phyloP scores from a whole-genome alignment of 2,329 filamentous ascomycete species.

The Fusarium sacchari region DNA sequence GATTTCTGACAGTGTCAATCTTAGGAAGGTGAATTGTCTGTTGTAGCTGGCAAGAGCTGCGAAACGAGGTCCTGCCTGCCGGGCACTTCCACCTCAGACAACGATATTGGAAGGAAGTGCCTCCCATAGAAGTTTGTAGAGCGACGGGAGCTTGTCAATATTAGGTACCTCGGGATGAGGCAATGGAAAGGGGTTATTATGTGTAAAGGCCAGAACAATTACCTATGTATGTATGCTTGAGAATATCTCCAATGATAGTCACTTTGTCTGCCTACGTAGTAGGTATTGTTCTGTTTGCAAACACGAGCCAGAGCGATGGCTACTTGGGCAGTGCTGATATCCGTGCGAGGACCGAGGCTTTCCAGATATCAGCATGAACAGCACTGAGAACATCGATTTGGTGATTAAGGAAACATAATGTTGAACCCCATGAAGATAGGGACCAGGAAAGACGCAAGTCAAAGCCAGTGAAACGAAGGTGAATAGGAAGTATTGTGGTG shows the following conservation, averaged over 20 bases:
- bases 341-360: neutral
- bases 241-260: neutral
- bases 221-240: neutral
- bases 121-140: neutral
- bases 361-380: neutral
- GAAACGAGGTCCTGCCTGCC: neutral
- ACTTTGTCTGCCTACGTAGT: too few species aligned
- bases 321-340: neutral
- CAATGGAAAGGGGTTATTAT: neutral
- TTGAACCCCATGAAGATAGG: neutral
- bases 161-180: neutral
- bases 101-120: neutral
- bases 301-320: neutral
- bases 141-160: neutral
- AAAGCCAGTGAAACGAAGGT: neutral
- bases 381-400: neutral
- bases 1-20: neutral
- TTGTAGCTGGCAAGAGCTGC: constrained; percentile 15
- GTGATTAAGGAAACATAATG: too few species aligned
- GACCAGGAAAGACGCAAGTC: neutral
- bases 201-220: neutral
- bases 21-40: neutral
- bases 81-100: neutral
- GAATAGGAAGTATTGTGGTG: neutral
- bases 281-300: neutral